Evolutionary conservation across 2,329 filamentous ascomycete genomes (phyloP).

Genomic region (Tolypocladium inflatum): DNA sequence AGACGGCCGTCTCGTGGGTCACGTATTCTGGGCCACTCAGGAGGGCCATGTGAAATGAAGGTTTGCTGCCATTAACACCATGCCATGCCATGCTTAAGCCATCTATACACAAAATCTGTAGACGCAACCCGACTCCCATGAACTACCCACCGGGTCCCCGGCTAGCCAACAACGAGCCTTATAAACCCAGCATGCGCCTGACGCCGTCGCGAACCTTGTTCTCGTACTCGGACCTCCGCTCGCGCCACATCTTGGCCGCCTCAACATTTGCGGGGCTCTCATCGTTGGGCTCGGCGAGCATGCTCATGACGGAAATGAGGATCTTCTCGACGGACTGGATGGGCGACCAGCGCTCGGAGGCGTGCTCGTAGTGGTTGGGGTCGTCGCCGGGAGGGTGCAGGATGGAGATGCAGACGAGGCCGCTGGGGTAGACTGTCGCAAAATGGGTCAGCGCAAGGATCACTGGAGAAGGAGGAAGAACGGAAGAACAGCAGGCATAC

Average conservation of each 20-base stretch:
- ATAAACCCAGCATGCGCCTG: conserved; percentile 67
- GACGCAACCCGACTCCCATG: background rate
- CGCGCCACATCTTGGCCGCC: conserved; percentile 93
- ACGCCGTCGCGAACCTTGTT: conserved; percentile 76
- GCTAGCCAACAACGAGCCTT: background rate
- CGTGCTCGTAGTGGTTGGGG: conserved; percentile 96
- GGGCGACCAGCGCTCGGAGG: conserved; percentile 89
- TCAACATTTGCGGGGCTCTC: conserved; percentile 95
- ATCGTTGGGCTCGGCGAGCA: conserved; percentile 95
- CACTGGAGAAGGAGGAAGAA: background rate
- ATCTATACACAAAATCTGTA: background rate
- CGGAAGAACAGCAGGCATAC: conserved; percentile 33
- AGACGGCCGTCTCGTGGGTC: background rate
- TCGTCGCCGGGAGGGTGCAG: conserved; percentile 93
- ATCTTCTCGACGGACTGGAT: conserved; percentile 99
- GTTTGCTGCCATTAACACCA: conserved; percentile 9
- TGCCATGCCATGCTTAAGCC: conserved; percentile 10
- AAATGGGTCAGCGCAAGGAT: background rate
- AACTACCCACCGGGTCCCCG: background rate
- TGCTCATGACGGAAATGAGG: conserved; percentile 92
- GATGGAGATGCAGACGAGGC: conserved; percentile 96
- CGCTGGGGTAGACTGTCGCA: conserved; percentile 71
- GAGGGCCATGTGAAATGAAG: no score
- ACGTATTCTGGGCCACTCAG: background rate
- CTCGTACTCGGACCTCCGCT: conserved; percentile 76